Evolutionary conservation across 305 asterid species (phyloP).

Genomic region (Rubia peregrina): DNA sequence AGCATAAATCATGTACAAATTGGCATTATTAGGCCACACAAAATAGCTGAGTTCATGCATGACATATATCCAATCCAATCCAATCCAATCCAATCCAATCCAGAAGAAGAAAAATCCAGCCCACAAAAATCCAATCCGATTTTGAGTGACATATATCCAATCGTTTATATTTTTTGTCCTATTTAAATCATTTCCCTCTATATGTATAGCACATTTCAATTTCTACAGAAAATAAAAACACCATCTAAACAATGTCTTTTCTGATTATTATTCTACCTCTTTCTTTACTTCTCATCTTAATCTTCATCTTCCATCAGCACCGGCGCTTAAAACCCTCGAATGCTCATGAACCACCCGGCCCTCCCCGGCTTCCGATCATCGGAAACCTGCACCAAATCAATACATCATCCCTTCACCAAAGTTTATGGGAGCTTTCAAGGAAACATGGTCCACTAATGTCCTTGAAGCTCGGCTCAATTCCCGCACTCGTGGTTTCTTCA

Average conservation of each 20-base stretch:
- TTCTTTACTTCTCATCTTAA: neutral
- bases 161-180: neutral
- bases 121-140: too few species aligned
- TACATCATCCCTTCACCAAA: neutral
- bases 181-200: neutral
- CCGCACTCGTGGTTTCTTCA: neutral
- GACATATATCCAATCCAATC: neutral
- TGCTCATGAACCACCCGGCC: neutral
- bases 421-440: neutral
- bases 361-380: neutral
- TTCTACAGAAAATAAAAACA: neutral
- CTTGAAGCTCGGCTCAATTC: neutral
- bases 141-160: too few species aligned
- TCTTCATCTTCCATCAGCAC: neutral
- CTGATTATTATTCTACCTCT: neutral
- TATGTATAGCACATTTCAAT: neutral
- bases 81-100: too few species aligned
- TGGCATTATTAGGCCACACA: neutral
- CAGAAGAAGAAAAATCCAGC: neutral
- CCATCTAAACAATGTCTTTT: neutral
- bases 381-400: neutral
- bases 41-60: neutral
- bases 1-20: neutral
- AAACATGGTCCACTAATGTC: neutral
- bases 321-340: neutral